Base-by-base conservation (phyloP, 129 eudicot genomes). In the Tanacetum coccineum region DNA sequence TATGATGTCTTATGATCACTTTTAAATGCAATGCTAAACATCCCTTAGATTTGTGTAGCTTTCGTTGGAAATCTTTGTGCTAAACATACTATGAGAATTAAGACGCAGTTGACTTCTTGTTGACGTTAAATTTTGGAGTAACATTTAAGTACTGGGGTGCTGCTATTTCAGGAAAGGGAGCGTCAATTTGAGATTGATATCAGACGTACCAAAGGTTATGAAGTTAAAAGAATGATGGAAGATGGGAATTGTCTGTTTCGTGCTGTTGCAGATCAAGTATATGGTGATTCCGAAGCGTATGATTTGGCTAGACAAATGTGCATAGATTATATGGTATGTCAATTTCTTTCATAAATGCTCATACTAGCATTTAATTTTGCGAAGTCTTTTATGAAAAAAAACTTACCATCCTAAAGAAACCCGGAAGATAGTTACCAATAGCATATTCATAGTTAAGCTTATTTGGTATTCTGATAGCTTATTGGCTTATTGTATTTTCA, bases 231-330 rank as follows among this genome's bases (percentile, higher is more conserved):
- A 84, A 94, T 94, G 99, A 26, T 78, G 42, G 95, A 77, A 63
- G 99, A 94, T 82, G 99, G 99, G 21, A 94, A 94, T 71, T 94
- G 99, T 55, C 83, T 94, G 47, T 94, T 94, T 70, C 92, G 99
- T 75, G 99, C 97, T 66, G 94, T 94, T 79, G 99, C 99, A 56
- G 99, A 94, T 85, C 99, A 86, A 87, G 99, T 94, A 18, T 94
- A 94, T 75, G 99, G 99, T 42, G 99, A 94, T 74, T 78, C 94
- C 36, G 99, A 94, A 47, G 68, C 74, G 53, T 89, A 94, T 87
- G 99, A 94, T 83, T 75, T 89, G 87, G 92, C 87, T 64, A 94
- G 99, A 75, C 99, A 94, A 81, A 87, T 94, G 99, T 89, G 99
- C 81, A 84, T 89, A 45, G 97, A 94, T 67, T 94, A 94, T 63